Conservation (phyloP, 2,329 filamentous ascomycete species). For the Teratosphaeriaceae sp. region DNA sequence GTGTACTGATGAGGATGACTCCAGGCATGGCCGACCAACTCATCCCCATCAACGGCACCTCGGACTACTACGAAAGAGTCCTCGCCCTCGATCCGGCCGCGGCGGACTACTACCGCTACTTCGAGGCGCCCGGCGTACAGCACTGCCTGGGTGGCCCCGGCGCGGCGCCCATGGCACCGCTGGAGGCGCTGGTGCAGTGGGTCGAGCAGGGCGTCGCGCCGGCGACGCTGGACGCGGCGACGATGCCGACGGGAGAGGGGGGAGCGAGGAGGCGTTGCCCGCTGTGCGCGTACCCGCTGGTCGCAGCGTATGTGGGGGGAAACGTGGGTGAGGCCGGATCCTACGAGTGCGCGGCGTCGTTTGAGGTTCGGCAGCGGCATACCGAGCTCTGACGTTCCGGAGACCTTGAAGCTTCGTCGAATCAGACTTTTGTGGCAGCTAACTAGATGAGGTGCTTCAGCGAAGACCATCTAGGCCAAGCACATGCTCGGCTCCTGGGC, state of each 20-base stretch:
- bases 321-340: slow-evolving; percentile 12
- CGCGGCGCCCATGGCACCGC: slow-evolving; percentile 14
- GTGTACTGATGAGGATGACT: neutral
- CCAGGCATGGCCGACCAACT: slow-evolving; percentile 31
- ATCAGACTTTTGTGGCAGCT: too few relatives aligned
- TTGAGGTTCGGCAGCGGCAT: slow-evolving; percentile 6
- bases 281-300: slow-evolving; percentile 17
- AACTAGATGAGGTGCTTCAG: too few relatives aligned
- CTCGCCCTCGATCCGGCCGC: slow-evolving; percentile 19
- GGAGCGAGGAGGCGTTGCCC: slow-evolving; percentile 2
- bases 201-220: slow-evolving; percentile 26
- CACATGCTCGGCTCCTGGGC: too few relatives aligned
- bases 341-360: slow-evolving; percentile 15
- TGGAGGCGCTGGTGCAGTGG: slow-evolving; percentile 20
- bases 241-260: neutral
- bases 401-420: too few relatives aligned
- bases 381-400: slow-evolving; percentile 10
- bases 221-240: slow-evolving; percentile 14
- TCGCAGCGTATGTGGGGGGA: slow-evolving; percentile 15
- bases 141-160: slow-evolving; percentile 28
- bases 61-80: slow-evolving; percentile 33
- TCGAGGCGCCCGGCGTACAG: slow-evolving; percentile 27
- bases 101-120: slow-evolving; percentile 32
- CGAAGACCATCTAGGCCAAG: too few relatives aligned
- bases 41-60: slow-evolving; percentile 32